A percentile compares a stretch with the other conserved stretches of the same genome.
Evolutionary conservation across 306 rosid genomes (phyloP).

Genomic region (Corylus heterophylla): DNA sequence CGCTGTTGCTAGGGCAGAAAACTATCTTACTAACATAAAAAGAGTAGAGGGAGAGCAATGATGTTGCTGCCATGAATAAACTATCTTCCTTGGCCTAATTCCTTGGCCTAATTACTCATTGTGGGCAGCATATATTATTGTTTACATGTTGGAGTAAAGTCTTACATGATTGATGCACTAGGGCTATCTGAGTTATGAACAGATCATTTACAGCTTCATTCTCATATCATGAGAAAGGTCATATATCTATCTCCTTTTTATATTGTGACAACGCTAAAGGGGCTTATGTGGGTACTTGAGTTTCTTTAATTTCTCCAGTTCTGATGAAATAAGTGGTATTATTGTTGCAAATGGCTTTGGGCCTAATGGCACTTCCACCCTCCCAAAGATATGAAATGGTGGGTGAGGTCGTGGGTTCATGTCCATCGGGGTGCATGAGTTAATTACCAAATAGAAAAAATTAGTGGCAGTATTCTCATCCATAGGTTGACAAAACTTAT

Average conservation of each 20-base stretch:
- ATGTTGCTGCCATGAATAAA: too few relatives aligned
- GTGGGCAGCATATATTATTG: not conserved
- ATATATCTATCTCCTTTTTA: too few relatives aligned
- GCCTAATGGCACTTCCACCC: not conserved
- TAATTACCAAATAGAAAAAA: too few relatives aligned
- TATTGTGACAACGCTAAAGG: not conserved
- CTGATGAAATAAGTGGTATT: not conserved
- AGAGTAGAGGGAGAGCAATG: too few relatives aligned
- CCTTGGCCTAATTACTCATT: not conserved
- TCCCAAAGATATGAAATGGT: not conserved
- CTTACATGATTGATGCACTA: not conserved
- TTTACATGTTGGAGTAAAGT: not conserved
- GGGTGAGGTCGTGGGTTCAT: not conserved
- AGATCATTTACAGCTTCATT: too few relatives aligned
- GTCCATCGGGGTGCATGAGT: too few relatives aligned
- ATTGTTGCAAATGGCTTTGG: not conserved
- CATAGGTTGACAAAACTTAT: not conserved
- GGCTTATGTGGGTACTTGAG: not conserved
- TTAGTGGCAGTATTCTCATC: too few relatives aligned
- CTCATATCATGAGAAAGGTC: too few relatives aligned
- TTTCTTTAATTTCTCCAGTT: not conserved
- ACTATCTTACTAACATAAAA: too few relatives aligned
- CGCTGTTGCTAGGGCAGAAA: too few relatives aligned
- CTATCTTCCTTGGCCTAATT: too few relatives aligned
- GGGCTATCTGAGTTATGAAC: not conserved